phyloP scores from a whole-genome alignment of 192 early-diverging fungal genomes.

The Geosiphon pyriformis region DNA sequence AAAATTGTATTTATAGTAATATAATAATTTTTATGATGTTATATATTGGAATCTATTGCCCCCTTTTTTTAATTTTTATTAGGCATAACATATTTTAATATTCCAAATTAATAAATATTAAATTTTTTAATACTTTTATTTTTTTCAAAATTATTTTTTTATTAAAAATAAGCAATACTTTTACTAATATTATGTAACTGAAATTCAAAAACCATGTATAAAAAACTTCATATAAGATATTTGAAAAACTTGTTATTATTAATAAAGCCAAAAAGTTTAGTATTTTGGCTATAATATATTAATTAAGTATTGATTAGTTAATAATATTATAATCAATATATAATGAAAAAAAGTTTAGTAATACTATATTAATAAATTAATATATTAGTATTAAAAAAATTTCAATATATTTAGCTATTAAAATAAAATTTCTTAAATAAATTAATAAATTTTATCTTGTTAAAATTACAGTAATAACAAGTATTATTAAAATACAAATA shows the following conservation, averaged over 20 bases:
- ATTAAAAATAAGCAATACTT: no score
- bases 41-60: no score
- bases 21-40: no score
- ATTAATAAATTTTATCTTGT: not conserved
- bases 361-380: not conserved
- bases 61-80: no score
- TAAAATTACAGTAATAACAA: not conserved
- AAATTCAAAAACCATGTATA: not conserved
- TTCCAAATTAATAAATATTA: no score
- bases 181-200: no score
- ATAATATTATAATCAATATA: not conserved
- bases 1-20: no score
- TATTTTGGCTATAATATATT: not conserved
- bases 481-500: not conserved
- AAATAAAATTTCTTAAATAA: not conserved
- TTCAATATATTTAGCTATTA: not conserved
- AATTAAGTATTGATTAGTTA: not conserved
- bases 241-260: not conserved
- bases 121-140: no score
- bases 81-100: no score
- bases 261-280: not conserved
- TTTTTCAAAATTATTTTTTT: no score
- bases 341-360: not conserved
- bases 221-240: not conserved
- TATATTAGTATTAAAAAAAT: not conserved